Evolutionary conservation across 2,329 filamentous ascomycete species (phyloP), one percentile per base, ranked within the genome.

Genomic region (Exophiala oligosperma): DNA sequence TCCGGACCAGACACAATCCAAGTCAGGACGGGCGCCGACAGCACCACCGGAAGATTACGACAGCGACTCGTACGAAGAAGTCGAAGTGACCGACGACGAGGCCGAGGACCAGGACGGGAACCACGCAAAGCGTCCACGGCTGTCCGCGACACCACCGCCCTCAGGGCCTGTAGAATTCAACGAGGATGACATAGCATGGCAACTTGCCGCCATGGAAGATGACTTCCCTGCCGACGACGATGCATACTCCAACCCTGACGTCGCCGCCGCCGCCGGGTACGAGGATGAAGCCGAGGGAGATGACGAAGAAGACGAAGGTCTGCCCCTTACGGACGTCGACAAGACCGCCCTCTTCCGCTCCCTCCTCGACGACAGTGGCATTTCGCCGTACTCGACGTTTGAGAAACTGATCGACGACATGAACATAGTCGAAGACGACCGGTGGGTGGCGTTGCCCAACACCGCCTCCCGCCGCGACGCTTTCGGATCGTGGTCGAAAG

Each of bases 111-210:
- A 82, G 67, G 77, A 80, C 72, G 51, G 46, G 17, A 24, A 23
- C 14, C 49, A 80, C 29, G 71, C 73, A 24, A 84, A 78, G 74
- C 80, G 73, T 56, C 76, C 71, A 69, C 80, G 72, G 69, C 85
- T 77, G 37, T 84, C 32, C 38, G 59, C 59, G 63, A 67, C 76
- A 11, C 75, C 81, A 11, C 57, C 48, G 35, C 74, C 76, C 47
- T 76, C 79, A 1, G 75, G 72, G 1, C 80, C 83, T 0, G 76
- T 94, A 6, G 93, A 97, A 68, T 96, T 96, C 68, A 90, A 89
- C 56, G 94, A 97, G 72, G 93, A 92, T 53, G 94, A 99, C 69
- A 95, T 99, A 67, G 92, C 91, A 37, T 92, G 88, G 70, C 94
- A 99, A 70, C 80, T 99, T 11, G 90, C 90, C 53, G 87, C 90